These are phyloP conservation scores for Colletotrichum theobromicola DNA, from an alignment of 2,329 filamentous ascomycete genomes.

Conservation along the genomic window DNA sequence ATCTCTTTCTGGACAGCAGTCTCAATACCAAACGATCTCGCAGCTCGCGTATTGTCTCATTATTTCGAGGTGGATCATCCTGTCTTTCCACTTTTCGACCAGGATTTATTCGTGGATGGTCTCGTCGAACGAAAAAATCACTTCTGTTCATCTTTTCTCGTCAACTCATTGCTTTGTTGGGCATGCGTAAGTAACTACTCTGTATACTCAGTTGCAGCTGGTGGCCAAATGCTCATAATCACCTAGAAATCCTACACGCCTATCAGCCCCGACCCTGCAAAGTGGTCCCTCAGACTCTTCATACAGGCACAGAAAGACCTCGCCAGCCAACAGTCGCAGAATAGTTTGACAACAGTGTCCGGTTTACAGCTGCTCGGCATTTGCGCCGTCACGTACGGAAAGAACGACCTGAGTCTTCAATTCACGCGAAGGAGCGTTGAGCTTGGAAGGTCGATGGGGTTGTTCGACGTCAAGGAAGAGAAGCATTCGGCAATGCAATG, in stretches of 20 bases:
- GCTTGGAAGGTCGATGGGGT: neutral
- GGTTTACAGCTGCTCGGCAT: neutral
- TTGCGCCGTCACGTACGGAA: neutral
- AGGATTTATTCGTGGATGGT: neutral
- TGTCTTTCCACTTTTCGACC: conserved; percentile 2
- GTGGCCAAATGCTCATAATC: neutral
- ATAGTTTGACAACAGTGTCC: neutral
- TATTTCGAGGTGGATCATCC: conserved; percentile 8
- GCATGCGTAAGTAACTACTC: neutral
- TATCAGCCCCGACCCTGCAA: neutral
- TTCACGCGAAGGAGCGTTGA: neutral
- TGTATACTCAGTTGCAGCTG: rapidly evolving
- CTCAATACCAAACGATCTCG: neutral
- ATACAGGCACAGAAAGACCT: neutral
- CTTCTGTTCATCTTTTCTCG: neutral
- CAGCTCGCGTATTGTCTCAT: neutral
- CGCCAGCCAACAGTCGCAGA: neutral
- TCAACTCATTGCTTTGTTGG: neutral
- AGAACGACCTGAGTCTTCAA: neutral
- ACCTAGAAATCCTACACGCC: neutral
- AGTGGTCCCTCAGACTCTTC: neutral
- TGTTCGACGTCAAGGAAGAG: neutral
- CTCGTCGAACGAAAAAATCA: neutral
- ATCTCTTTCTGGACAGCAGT: neutral
- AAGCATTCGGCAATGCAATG: neutral